Evolutionary conservation across 352 stramenopile species (phyloP).

Genomic region (Phytophthora brassicae): DNA sequence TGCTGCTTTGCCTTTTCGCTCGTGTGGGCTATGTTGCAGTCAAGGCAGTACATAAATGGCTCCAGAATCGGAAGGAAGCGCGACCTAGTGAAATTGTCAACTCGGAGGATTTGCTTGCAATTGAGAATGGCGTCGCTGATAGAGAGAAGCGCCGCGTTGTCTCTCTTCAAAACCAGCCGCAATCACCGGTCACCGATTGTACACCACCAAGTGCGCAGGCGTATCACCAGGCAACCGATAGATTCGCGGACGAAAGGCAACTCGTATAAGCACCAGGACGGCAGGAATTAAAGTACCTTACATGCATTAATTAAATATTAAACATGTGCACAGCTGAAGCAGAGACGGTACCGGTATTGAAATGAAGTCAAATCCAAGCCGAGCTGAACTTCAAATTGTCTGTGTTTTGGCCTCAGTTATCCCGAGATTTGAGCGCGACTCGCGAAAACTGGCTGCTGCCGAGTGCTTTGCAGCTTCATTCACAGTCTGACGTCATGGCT

Average conservation of each 20-base stretch:
- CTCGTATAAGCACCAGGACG: conserved; percentile 15
- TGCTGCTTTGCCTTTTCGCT: conserved; percentile 44
- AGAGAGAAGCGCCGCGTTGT: conserved; percentile 6
- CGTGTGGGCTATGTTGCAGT: conserved; percentile 43
- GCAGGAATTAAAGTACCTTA: neutral
- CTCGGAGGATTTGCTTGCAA: conserved; percentile 15
- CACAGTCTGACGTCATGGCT: conserved; percentile 22
- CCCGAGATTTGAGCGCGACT: conserved; percentile 26
- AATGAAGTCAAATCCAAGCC: conserved; percentile 11
- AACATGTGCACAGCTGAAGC: too few relatives aligned
- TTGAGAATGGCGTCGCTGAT: conserved; percentile 14
- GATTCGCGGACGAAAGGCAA: conserved; percentile 2
- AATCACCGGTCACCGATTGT: conserved; percentile 15
- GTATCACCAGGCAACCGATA: conserved; percentile 19
- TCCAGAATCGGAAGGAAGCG: conserved; percentile 14
- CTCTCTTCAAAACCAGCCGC: conserved; percentile 8
- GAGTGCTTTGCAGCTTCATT: neutral
- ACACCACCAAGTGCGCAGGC: conserved; percentile 22
- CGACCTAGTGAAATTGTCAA: conserved; percentile 4
- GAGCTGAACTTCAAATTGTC: conserved; percentile 4
- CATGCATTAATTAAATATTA: neutral
- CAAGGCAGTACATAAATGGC: conserved; percentile 20
- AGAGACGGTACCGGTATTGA: too few relatives aligned
- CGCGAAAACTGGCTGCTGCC: conserved; percentile 28
- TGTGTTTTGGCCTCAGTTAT: conserved; percentile 13